Evolutionary conservation across 345 rosid genomes (phyloP), one percentile per base, ranked within the genome.

Genomic region (Arabidopsis suecica): DNA sequence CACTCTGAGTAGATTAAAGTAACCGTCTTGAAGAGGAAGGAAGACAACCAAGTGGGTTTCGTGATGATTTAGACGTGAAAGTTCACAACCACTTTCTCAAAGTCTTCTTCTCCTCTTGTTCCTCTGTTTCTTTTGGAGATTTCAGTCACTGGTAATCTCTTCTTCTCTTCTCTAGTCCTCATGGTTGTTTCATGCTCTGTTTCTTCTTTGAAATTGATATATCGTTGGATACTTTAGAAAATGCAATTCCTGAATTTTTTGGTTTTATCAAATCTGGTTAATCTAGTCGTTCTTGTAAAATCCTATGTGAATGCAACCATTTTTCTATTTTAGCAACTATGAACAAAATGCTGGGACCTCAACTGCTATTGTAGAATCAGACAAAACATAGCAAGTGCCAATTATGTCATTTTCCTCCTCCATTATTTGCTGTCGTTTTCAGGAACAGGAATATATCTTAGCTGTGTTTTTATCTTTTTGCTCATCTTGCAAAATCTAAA

Each of bases 1-100:
- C 69, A 67, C 79, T 50, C 72, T 74, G 73, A 12, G 73, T 30
- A 67, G 48, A 68, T 68, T 61, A 49, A 68, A 68, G 79, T 41
- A 6, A 50, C n/a, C 18, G 40, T 67, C 73, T 38, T 67, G 14
- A 32, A 47, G 62, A 59, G 36, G 40, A 73, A 59, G 36, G 40
- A 73, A 41, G 74, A 44, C 65, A 44, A 20, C 7, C 37, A 12
- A 42, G 6, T 55, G 54, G 11, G 41, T 25, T 40, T 40, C 12
- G 3, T 60, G 30, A 48, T 23, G 25, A 23, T 23, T 23, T 23
- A 23, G 2, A 23, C 25, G 25, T 23, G 25, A 23, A 23, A 23
- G 25, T 23, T 23, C 25, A 23, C 25, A 23, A 23, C 57, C 61
- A 38, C 68, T 73, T 73, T 41, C 55, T 41, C 14, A 7, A 20